Conservation (phyloP, 2,329 filamentous ascomycete genomes). For the Chrysoporthe cubensis region DNA sequence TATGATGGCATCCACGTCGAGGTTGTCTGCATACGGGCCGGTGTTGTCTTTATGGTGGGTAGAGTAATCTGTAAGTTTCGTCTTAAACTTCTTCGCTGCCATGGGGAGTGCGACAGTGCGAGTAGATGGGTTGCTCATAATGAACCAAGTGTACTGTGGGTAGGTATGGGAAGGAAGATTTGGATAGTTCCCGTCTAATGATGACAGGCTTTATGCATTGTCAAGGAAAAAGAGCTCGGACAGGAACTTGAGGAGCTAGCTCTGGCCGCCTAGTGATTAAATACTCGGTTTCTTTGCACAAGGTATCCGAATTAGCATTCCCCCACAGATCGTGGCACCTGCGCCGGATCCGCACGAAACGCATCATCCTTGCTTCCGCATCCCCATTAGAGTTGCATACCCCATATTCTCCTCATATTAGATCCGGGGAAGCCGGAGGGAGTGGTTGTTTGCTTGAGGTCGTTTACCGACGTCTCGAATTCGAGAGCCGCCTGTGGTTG, state of each 20-base stretch:
- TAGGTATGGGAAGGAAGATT: background rate
- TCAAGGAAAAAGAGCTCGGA: background rate
- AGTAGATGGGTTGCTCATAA: constrained; percentile 31
- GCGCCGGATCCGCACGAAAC: background rate
- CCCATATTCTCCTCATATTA: constrained; percentile 16
- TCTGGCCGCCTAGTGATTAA: background rate
- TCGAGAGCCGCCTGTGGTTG: background rate
- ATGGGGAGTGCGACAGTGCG: background rate
- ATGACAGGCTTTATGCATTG: background rate
- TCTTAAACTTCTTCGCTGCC: constrained; percentile 45
- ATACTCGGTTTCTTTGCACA: background rate
- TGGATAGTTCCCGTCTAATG: background rate
- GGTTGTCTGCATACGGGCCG: constrained; percentile 47
- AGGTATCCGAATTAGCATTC: background rate
- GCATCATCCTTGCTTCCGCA: background rate
- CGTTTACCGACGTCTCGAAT: background rate
- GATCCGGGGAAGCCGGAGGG: background rate
- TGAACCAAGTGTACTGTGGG: constrained; percentile 3
- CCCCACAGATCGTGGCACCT: background rate
- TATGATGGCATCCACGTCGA: constrained; percentile 49
- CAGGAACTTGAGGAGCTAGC: background rate
- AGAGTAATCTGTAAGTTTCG: constrained; percentile 45
- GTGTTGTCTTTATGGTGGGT: constrained; percentile 35
- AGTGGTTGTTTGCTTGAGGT: background rate
- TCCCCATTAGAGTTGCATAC: constrained; percentile 11